Evolutionary conservation across 305 asterid species (phyloP).

Genomic region (Fraxinus platypoda): DNA sequence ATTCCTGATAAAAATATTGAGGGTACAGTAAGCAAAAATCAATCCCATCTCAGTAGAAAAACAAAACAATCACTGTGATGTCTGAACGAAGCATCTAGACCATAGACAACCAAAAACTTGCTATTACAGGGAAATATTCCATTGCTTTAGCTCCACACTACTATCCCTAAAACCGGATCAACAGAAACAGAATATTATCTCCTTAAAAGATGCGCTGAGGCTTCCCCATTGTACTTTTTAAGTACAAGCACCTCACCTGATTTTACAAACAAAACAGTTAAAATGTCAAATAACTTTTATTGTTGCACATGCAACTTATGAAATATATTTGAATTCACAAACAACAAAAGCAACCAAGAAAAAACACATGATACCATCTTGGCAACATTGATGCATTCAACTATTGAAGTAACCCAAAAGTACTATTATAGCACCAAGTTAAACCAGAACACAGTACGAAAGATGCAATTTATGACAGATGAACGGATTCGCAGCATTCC

Average conservation of each 20-base stretch:
- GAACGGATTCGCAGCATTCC: too few species aligned
- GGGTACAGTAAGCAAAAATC: neutral
- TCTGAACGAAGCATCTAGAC: neutral
- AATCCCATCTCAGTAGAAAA: neutral
- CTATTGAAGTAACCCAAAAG: neutral
- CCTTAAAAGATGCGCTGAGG: conserved; percentile 53
- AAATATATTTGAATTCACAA: neutral
- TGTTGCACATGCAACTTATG: neutral
- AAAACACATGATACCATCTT: neutral
- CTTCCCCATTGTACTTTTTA: conserved; percentile 78
- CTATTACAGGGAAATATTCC: conserved; percentile 19
- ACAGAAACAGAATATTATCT: neutral
- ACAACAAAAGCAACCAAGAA: neutral
- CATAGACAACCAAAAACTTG: conserved; percentile 22
- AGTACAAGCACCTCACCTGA: conserved; percentile 69
- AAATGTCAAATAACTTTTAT: neutral
- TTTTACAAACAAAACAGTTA: conserved; percentile 3
- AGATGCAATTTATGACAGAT: neutral
- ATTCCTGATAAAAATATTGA: neutral
- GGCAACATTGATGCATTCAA: neutral
- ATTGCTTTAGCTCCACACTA: conserved; percentile 20
- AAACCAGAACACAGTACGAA: neutral
- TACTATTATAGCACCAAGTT: neutral
- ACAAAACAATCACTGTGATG: neutral
- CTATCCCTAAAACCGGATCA: neutral